Evolutionary conservation across 139 green algal genomes (phyloP).

Genomic region (Chlamydomonas asymmetrica): DNA sequence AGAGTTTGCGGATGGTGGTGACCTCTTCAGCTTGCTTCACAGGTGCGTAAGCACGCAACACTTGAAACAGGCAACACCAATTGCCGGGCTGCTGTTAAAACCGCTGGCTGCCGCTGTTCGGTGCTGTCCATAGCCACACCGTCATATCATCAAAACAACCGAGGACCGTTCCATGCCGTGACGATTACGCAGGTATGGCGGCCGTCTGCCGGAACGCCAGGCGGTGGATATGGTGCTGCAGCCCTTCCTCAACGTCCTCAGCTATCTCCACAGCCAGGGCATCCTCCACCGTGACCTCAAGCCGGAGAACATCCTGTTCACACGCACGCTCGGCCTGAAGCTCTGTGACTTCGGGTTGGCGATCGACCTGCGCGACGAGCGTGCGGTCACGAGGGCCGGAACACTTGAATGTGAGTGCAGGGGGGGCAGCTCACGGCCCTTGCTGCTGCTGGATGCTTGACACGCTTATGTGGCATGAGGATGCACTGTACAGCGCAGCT

Average conservation of each 20-base stretch:
- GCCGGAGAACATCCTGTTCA: slow-evolving; percentile 50
- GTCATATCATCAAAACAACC: not conserved
- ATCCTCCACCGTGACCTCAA: slow-evolving; percentile 29
- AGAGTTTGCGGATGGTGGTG: slow-evolving; percentile 49
- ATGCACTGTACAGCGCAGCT: no score
- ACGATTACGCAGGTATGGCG: slow-evolving; percentile 39
- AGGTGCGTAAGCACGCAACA: slow-evolving; percentile 22
- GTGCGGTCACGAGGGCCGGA: slow-evolving; percentile 49
- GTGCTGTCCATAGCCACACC: not conserved
- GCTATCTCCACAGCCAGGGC: slow-evolving; percentile 43
- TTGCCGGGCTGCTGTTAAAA: not conserved
- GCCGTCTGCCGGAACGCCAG: slow-evolving; percentile 42
- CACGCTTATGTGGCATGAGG: no score
- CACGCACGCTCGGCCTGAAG: slow-evolving; percentile 41
- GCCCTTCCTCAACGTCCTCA: slow-evolving; percentile 44
- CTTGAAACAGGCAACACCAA: no score
- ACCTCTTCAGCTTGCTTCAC: slow-evolving; percentile 53
- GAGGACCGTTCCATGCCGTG: not conserved
- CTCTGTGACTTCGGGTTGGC: slow-evolving; percentile 63
- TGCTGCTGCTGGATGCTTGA: no score
- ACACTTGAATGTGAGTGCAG: no score
- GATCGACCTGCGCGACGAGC: slow-evolving; percentile 52
- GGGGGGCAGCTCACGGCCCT: no score
- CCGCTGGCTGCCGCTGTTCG: slow-evolving; percentile 4
- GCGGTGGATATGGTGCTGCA: slow-evolving; percentile 51